phyloP scores from a whole-genome alignment of 495 filamentous ascomycete genomes.

The Daldinia vernicosa region DNA sequence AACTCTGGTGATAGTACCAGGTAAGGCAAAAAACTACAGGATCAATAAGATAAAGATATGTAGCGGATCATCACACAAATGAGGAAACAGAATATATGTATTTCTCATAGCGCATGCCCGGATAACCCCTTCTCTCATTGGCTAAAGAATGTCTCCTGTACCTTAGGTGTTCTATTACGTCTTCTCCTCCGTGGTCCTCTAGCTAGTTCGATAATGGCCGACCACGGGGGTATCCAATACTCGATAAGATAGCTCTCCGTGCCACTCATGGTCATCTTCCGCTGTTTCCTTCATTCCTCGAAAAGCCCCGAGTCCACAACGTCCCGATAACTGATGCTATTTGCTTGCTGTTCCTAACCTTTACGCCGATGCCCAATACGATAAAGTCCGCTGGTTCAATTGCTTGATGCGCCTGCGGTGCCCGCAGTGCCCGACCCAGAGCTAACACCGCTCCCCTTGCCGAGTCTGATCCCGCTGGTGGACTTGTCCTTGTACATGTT shows the following conservation, averaged over 20 bases:
- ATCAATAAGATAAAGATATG: too few species aligned
- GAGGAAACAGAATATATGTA: not conserved
- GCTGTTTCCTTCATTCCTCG: not conserved
- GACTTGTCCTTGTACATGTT: constrained; percentile 47
- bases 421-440: constrained; percentile 14
- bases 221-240: constrained; percentile 24
- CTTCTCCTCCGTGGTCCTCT: not conserved
- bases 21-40: too few species aligned
- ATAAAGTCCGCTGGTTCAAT: not conserved
- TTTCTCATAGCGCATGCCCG: not conserved
- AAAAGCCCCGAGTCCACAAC: not conserved
- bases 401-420: not conserved
- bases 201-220: constrained; percentile 10
- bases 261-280: constrained; percentile 1
- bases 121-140: not conserved
- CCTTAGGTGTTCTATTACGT: constrained; percentile 39
- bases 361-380: not conserved
- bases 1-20: too few species aligned
- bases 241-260: constrained; percentile 28
- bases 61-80: not conserved
- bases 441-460: constrained; percentile 35
- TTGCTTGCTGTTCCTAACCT: not conserved
- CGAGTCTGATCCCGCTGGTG: constrained; percentile 36
- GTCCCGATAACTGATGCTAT: not conserved
- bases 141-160: not conserved